Evolutionary conservation across 2,329 filamentous ascomycete genomes (phyloP).

Genomic region (Dendryphion nanum): DNA sequence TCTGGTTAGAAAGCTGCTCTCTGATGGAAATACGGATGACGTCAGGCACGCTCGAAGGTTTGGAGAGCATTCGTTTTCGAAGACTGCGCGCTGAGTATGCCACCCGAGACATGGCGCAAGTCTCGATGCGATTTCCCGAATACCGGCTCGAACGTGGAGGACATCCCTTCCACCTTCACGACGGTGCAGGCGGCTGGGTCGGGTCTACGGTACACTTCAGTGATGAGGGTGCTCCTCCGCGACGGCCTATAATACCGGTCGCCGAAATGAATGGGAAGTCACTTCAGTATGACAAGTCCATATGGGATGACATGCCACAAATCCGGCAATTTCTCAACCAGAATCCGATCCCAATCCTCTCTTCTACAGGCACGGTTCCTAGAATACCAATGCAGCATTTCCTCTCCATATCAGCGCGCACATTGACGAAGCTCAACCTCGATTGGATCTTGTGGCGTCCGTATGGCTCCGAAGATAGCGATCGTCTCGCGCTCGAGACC

Average conservation of each 20-base stretch:
- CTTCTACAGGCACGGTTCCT: slow-evolving; percentile 2
- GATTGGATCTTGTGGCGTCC: slow-evolving; percentile 37
- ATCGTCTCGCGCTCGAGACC: slow-evolving; percentile 10
- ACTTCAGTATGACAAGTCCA: slow-evolving; percentile 20
- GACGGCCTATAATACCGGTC: slow-evolving; percentile 3
- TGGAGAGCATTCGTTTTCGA: slow-evolving; percentile 44
- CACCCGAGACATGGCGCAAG: too few species aligned
- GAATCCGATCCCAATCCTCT: slow-evolving; percentile 8
- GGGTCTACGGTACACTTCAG: slow-evolving; percentile 26
- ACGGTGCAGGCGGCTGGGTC: slow-evolving; percentile 31
- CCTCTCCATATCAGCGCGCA: slow-evolving; percentile 18
- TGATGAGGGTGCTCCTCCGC: slow-evolving; percentile 6
- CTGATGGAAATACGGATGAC: slow-evolving; percentile 25
- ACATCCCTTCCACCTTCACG: slow-evolving; percentile 20
- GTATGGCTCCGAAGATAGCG: slow-evolving; percentile 7
- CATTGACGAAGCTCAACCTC: slow-evolving; percentile 27
- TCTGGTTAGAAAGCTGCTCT: slow-evolving; percentile 49
- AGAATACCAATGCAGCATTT: slow-evolving; percentile 14
- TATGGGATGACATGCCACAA: slow-evolving; percentile 26
- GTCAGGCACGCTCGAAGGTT: slow-evolving; percentile 19
- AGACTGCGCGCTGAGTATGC: slow-evolving; percentile 39
- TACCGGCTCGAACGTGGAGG: slow-evolving; percentile 33
- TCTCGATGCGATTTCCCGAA: slow-evolving; percentile 17
- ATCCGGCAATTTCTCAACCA: slow-evolving; percentile 20
- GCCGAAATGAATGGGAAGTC: slow-evolving; percentile 17